Percentiles rank a stretch among this genome's conserved stretches.
These are phyloP conservation scores for Fusarium palustre DNA, from an alignment of 2,329 filamentous ascomycete genomes.

Conservation along the genomic window DNA sequence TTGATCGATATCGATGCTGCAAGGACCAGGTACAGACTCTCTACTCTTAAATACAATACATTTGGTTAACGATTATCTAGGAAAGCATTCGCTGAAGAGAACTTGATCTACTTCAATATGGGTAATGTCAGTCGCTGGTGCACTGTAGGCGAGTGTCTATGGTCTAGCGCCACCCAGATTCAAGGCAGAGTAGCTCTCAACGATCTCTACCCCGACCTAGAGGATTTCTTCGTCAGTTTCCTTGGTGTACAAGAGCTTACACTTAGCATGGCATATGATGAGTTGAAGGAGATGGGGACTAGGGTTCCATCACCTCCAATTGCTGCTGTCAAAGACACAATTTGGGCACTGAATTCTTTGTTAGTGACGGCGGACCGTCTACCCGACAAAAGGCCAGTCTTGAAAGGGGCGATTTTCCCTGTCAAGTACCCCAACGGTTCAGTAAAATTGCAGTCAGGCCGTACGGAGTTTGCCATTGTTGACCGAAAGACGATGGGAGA, in stretches of 20 bases:
- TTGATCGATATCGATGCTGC: background rate
- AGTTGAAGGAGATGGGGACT: constrained; percentile 43
- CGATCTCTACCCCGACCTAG: constrained; percentile 45
- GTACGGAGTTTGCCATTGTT: constrained; percentile 49
- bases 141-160: constrained; percentile 49
- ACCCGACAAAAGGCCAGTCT: constrained; percentile 19
- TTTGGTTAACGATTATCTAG: constrained; percentile 1
- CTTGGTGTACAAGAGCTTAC: constrained; percentile 49
- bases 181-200: constrained; percentile 46
- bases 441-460: constrained; percentile 17
- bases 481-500: constrained; percentile 49
- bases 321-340: constrained; percentile 47
- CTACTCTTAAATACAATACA: accelerated
- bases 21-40: constrained; percentile 8
- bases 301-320: constrained; percentile 11
- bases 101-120: constrained; percentile 24
- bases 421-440: constrained; percentile 39
- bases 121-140: constrained; percentile 44
- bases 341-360: constrained; percentile 52
- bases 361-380: constrained; percentile 23
- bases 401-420: constrained; percentile 37
- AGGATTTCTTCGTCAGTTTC: constrained; percentile 48
- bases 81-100: constrained; percentile 18
- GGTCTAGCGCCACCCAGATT: constrained; percentile 50
- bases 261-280: constrained; percentile 49